phyloP scores from a whole-genome alignment of 2,329 filamentous ascomycete species.

The Stagonosporopsis tanaceti region DNA sequence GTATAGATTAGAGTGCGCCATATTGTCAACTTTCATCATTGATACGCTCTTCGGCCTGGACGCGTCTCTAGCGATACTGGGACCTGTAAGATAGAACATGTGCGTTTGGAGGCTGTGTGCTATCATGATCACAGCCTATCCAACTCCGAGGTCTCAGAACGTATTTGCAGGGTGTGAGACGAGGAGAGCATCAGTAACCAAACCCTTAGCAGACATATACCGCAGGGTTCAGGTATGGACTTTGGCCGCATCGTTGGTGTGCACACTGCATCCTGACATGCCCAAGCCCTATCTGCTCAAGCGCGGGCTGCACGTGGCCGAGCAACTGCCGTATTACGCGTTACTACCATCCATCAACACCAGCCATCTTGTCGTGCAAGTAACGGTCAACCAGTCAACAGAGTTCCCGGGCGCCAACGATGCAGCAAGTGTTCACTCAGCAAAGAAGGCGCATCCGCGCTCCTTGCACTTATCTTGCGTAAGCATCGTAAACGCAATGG shows the following conservation, averaged over 20 bases:
- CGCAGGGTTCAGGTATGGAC: too few relatives aligned
- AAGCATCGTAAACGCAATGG: conserved; percentile 1
- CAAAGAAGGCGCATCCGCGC: neutral
- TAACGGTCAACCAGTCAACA: neutral
- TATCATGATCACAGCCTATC: neutral
- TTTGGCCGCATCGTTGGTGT: too few relatives aligned
- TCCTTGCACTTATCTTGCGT: neutral
- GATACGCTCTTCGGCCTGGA: too few relatives aligned
- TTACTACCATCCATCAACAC: conserved; percentile 3
- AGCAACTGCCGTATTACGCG: conserved; percentile 9
- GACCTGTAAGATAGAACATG: neutral
- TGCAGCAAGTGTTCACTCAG: neutral
- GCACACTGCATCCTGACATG: too few relatives aligned
- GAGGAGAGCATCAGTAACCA: neutral
- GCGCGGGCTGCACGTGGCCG: conserved; percentile 11
- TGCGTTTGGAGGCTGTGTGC: too few relatives aligned
- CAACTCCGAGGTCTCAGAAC: too few relatives aligned
- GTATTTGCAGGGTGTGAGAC: neutral
- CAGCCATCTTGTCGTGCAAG: neutral
- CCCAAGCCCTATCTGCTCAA: neutral
- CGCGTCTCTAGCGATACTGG: neutral
- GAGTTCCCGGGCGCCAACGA: neutral
- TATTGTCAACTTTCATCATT: too few relatives aligned
- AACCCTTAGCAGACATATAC: neutral
- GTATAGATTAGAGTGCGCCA: too few relatives aligned